Evolutionary conservation across 1,284 basidiomycete genomes (phyloP), one percentile per base, ranked within the genome.

Genomic region (Leccinum variabile): DNA sequence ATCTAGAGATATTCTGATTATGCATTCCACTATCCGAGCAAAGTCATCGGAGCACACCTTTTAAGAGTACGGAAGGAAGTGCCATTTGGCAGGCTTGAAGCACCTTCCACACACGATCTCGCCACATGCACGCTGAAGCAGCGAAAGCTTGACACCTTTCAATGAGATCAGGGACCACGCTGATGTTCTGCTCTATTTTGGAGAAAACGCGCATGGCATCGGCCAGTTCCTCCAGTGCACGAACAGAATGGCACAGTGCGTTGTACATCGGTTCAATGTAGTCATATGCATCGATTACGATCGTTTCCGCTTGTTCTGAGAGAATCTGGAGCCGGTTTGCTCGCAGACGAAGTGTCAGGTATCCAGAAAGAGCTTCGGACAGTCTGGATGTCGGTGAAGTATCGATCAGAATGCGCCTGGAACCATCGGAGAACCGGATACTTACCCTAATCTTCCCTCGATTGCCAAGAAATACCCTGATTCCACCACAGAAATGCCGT

Each of bases 401-500:
- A 33, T 1, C 10, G 6, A 44, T 71, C 52, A 66, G 52, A 59
- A 57, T 3, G 32, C 2, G 14, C n/a, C 22, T 10, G 5, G 5
- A 6, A 44, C 18, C 1, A 50, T 53, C 16, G 56, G 25, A 37
- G 11, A 56, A 4, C 3, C 35, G 25, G 3, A 63, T 28, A 9
- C 78, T 65, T 70, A 86, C 85, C 76, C 70, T 56, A 77, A 71
- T 69, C 85, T 76, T 18, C 80, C 69, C 56, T 82, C 82, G 6
- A 94, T 68, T 1, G 89, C 88, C 41, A 87, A 76, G 3, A 82
- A 82, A 74, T 91, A 88, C 2, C 87, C 82, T 56, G 91, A 94
- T 76, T 98, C 95, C 8, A 94, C 82, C 61, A 92, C 85, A 65
- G 85, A 88, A 25, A 93, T 76, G 5, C 90, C 94, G 61, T 93